Evolutionary conservation across 192 early-diverging fungal genomes (phyloP).

Genomic region (Powellomyces hirtus): DNA sequence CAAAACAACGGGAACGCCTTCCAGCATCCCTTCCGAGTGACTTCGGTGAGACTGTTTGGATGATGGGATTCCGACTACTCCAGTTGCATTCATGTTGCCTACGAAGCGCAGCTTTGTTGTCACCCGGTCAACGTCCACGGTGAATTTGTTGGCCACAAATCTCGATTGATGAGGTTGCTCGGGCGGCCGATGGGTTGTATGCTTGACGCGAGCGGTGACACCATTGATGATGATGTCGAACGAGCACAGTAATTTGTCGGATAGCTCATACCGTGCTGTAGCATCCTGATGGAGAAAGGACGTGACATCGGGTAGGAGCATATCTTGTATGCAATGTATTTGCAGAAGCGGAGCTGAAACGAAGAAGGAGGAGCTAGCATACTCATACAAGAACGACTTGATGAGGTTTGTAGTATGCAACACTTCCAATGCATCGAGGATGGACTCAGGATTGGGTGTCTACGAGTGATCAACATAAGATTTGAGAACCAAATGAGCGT

Average conservation of each 20-base stretch:
- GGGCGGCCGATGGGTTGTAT: neutral
- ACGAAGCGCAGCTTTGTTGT: constrained; percentile 60
- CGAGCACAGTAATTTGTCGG: constrained; percentile 60
- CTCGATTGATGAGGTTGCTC: neutral
- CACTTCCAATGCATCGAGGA: constrained; percentile 66
- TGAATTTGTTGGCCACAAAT: constrained; percentile 47
- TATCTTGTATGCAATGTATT: constrained; percentile 71
- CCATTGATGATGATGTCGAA: constrained; percentile 47
- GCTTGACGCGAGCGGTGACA: neutral
- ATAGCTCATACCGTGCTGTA: constrained; percentile 55
- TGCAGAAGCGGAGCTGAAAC: constrained; percentile 55
- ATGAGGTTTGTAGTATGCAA: constrained; percentile 61
- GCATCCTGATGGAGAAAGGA: constrained; percentile 26
- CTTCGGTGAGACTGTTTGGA: constrained; percentile 39
- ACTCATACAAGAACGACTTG: constrained; percentile 46
- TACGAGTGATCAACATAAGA: constrained; percentile 20
- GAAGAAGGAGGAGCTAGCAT: constrained; percentile 50
- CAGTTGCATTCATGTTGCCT: constrained; percentile 38
- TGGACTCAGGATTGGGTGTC: constrained; percentile 40
- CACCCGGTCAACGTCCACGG: constrained; percentile 52
- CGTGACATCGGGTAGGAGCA: constrained; percentile 48
- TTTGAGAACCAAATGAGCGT: too few relatives aligned
- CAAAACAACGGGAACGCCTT: constrained; percentile 38
- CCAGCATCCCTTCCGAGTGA: constrained; percentile 1
- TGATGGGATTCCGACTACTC: constrained; percentile 63